Evolutionary conservation across 1,284 basidiomycete genomes (phyloP).

Genomic region (Tilletia setariae): DNA sequence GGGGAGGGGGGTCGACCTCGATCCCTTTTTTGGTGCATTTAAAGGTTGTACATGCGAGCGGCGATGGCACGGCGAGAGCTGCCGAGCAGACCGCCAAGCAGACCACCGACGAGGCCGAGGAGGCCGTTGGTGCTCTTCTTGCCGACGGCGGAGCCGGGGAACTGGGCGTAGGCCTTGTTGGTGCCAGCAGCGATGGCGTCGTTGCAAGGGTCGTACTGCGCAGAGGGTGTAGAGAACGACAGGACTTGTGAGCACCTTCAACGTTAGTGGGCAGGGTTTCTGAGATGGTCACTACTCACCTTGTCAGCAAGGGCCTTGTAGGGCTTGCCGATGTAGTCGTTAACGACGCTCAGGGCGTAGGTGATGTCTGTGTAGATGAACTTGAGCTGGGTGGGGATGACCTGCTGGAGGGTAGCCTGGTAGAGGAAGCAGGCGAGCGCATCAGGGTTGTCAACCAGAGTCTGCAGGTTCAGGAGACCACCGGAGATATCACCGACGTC

Average conservation of each 20-base stretch:
- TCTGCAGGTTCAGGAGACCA: slow-evolving; percentile 26
- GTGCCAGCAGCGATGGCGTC: slow-evolving; percentile 25
- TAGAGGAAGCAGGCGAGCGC: slow-evolving; percentile 36
- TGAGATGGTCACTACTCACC: no score
- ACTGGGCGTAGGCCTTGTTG: slow-evolving; percentile 24
- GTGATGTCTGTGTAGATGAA: slow-evolving; percentile 32
- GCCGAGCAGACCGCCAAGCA: slow-evolving; percentile 17
- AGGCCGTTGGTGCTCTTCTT: slow-evolving; percentile 22
- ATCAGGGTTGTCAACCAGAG: slow-evolving; percentile 27
- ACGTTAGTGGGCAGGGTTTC: no score
- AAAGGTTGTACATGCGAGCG: background rate
- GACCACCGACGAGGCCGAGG: slow-evolving; percentile 18
- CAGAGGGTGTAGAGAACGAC: no score
- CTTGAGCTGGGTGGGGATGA: slow-evolving; percentile 33
- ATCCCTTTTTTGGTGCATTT: no score
- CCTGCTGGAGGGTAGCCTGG: slow-evolving; percentile 22
- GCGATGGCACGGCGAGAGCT: slow-evolving; percentile 12
- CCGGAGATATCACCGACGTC: slow-evolving; percentile 36
- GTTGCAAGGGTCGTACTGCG: slow-evolving; percentile 31
- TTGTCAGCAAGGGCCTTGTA: slow-evolving; percentile 30
- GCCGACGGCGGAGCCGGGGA: slow-evolving; percentile 31
- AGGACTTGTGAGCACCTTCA: no score
- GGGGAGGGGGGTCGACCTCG: no score
- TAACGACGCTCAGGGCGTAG: slow-evolving; percentile 27
- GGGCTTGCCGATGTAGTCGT: slow-evolving; percentile 24